Base-by-base conservation (phyloP, 805 yeast genomes). In the Candida dendrica region DNA sequence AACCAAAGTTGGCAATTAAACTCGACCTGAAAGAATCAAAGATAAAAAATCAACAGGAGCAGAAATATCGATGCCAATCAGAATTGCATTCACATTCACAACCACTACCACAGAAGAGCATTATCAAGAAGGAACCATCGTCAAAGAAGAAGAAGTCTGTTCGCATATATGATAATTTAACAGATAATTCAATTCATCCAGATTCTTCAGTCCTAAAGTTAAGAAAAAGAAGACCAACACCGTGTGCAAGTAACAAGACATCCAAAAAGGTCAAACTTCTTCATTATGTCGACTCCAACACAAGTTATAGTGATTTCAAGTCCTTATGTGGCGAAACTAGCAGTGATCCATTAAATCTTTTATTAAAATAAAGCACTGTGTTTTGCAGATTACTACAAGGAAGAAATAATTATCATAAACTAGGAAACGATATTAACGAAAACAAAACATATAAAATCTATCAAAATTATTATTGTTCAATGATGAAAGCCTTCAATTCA, bases 401-500 rank as follows among this genome's bases (percentile, higher is more conserved):
- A n/a, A n/a, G n/a, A n/a, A n/a, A 18, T 3, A 34, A 16, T 3
- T 32, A n/a, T 4, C 13, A 13, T 8, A 32, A 13, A 13, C 13
- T 17, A n/a, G 34, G 13, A 32, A 10, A 32, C 13, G 15, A 15
- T 32, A 32, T 13, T 32, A 9, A 32, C n/a, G 16, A 5, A 10
- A 6, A 13, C 4, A 13, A n/a, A 32, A 30, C 6, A 9, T n/a
- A 15, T 30, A 14, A 16, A 33, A 13, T 33, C 19, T 33, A 16
- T 33, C 6, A n/a, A 30, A 6, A 20, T 45, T 38, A 37, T 26
- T 46, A 22, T 34, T 53, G 57, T 43, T 72, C 70, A 50, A 85
- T 71, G 47, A 90, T 81, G 60, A 88, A 93, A 34, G 71, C 77
- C 66, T 79, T 86, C 59, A 93, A 76, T 64, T 90, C 86, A 31